Evolutionary conservation across 2,329 filamentous ascomycete genomes (phyloP).

Genomic region (Paracoccidioides lutzii): DNA sequence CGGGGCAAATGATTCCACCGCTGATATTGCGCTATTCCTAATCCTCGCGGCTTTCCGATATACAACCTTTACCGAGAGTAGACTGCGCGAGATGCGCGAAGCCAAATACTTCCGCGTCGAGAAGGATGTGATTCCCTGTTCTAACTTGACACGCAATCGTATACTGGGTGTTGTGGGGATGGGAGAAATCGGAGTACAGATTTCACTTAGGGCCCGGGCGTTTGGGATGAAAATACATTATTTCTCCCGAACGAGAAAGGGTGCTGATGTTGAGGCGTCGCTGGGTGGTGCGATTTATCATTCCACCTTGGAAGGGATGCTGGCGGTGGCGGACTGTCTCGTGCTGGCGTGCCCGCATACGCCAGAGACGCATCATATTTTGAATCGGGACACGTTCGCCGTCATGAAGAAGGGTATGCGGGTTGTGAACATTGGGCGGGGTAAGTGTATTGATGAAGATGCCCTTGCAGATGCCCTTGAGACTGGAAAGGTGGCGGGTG

Average conservation of each 20-base stretch:
- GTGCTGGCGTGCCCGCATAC: conserved; percentile 15
- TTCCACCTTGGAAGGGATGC: conserved; percentile 4
- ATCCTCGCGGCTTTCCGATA: conserved; percentile 10
- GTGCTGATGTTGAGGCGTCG: conserved; percentile 1
- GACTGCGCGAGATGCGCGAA: conserved; percentile 4
- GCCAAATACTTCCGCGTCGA: conserved; percentile 9
- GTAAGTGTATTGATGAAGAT: conserved; percentile 60
- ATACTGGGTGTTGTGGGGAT: conserved; percentile 11
- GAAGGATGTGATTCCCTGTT: conserved; percentile 1
- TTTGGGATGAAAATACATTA: conserved; percentile 13
- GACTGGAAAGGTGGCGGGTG: conserved; percentile 50
- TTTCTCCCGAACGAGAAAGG: conserved; percentile 7
- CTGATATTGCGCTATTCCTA: conserved; percentile 10
- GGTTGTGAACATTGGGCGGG: conserved; percentile 62
- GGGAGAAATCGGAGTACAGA: conserved; percentile 9
- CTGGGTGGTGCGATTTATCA: conserved; percentile 11
- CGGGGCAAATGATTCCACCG: conserved; percentile 10
- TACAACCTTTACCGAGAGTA: conserved; percentile 8
- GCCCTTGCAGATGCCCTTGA: conserved; percentile 57
- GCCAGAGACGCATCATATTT: conserved; percentile 53
- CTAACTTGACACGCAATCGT: conserved; percentile 8
- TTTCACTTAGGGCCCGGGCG: conserved; percentile 6
- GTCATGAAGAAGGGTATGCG: conserved; percentile 61
- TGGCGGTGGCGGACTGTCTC: conserved; percentile 10
- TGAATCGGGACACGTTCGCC: conserved; percentile 51